A percentile compares a stretch with the other conserved stretches of the same genome.
phyloP scores from a whole-genome alignment of 371 early-diverging fungal species.

The Catenaria anguillulae region DNA sequence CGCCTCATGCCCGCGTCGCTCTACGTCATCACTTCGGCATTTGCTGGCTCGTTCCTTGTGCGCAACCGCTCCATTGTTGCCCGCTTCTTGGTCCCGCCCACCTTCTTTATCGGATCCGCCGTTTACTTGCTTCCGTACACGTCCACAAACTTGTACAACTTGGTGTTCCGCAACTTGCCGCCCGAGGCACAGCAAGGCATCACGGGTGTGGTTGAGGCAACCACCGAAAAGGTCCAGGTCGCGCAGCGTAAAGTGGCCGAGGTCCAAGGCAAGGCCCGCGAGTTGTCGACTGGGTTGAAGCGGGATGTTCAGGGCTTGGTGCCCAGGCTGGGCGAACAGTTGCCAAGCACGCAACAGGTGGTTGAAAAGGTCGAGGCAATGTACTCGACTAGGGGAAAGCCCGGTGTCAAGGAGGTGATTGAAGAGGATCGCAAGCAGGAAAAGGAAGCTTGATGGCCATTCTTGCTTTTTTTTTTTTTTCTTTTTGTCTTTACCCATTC shows the following conservation, averaged over 20 bases:
- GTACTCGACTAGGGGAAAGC: conserved; percentile 3
- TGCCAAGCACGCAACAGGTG: neutral
- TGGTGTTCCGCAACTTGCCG: too few relatives aligned
- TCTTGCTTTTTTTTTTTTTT: too few relatives aligned
- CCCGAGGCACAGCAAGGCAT: too few relatives aligned
- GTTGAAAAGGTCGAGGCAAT: conserved; percentile 1
- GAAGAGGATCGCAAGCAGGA: too few relatives aligned
- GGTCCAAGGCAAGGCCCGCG: too few relatives aligned
- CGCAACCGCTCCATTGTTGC: neutral
- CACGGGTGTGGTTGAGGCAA: too few relatives aligned
- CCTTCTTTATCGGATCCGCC: neutral
- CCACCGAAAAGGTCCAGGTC: too few relatives aligned
- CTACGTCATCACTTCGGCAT: neutral
- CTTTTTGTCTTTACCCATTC: too few relatives aligned
- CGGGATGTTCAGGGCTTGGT: neutral
- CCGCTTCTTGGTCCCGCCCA: neutral
- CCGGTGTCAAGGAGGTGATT: conserved; percentile 1
- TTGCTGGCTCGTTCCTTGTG: conserved; percentile 1
- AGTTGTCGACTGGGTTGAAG: too few relatives aligned
- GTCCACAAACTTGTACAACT: neutral
- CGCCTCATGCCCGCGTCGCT: conserved; percentile 3
- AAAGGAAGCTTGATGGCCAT: too few relatives aligned
- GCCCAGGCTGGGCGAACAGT: neutral
- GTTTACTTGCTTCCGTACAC: conserved; percentile 6
- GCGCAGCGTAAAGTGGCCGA: too few relatives aligned